Base-by-base conservation (phyloP, 2,329 filamentous ascomycete genomes). In the Ceratocystis harringtonii region DNA sequence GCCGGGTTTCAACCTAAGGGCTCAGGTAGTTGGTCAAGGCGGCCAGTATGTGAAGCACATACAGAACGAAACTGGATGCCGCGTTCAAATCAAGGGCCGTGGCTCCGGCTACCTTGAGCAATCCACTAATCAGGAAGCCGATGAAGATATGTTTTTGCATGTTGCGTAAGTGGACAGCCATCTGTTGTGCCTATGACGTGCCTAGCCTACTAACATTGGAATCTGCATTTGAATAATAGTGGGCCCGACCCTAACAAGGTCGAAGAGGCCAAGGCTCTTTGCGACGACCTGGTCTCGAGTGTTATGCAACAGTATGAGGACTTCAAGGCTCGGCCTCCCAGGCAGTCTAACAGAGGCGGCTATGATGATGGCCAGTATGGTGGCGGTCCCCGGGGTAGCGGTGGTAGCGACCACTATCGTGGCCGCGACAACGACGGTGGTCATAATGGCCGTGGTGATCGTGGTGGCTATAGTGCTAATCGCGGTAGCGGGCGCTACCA, bases 1-100 rank as follows among this genome's bases (percentile, higher is more conserved):
- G 64, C 90, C 87, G 28, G 94, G 94, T 22, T 99, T 99, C 78
- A 99, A 99, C 73, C 80, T 99, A 61, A 88, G 94, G 69, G 94
- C 94, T 63, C 92, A 97, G 74, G 92, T 99, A 60, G 94, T 99
- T 65, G 94, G 94, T 62, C 89, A 92, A 70, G 91, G 91, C 41
- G 94, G 94, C 68, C 88, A 90, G 55, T 96, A 97, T 73, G 94
- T 99, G 68, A 99, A 99, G 76, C 92, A 96, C 73, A 97, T 99
- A 69, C 94, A 97, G 76, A 86, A 92, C 73, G 91, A 96, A 76
- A 97, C 94, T 15, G 84, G 89, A 68, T 97, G 94, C 74, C 89
- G 92, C 70, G 94, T 99, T 30, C 94, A 99, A 75, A 99, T 99
- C 78, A 99, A 99, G 75, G 94, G 94, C 19, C 90, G 89, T 69